These are phyloP conservation scores for Aspergillus japonicus DNA, from an alignment of 2,329 filamentous ascomycete species.

Conservation along the genomic window DNA sequence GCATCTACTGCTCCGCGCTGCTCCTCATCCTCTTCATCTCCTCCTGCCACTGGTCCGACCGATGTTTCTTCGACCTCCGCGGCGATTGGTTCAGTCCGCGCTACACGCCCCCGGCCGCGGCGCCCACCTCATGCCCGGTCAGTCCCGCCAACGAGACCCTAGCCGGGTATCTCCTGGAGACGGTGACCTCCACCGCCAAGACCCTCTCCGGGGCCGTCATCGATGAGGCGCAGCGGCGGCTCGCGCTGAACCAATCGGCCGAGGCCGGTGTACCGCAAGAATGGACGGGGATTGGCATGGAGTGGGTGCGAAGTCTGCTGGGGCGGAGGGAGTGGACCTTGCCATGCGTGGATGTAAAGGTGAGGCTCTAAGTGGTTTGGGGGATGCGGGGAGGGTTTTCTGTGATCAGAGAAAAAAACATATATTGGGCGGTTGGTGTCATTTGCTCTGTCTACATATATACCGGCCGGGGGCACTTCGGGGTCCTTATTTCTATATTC, in stretches of 20 bases:
- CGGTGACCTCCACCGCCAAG: conserved; percentile 68
- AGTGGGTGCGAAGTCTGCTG: conserved; percentile 80
- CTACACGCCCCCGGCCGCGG: conserved; percentile 39
- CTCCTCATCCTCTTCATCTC: conserved; percentile 93
- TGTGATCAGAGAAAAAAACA: not conserved
- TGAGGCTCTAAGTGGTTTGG: conserved; percentile 60
- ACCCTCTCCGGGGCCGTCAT: conserved; percentile 66
- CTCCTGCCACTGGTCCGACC: conserved; percentile 84
- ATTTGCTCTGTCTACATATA: not conserved
- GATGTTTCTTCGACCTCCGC: conserved; percentile 88
- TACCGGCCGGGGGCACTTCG: not conserved
- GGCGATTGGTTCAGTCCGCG: conserved; percentile 94
- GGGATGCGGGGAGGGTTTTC: not conserved
- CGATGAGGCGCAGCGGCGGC: conserved; percentile 55
- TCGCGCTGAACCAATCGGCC: conserved; percentile 22
- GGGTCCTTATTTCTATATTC: not conserved
- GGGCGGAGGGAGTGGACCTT: conserved; percentile 86
- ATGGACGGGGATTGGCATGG: conserved; percentile 75
- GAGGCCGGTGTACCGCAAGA: conserved; percentile 42
- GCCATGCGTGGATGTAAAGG: conserved; percentile 84
- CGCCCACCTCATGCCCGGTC: conserved; percentile 2
- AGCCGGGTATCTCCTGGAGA: conserved; percentile 41
- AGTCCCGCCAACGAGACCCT: conserved; percentile 34
- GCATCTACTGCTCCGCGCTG: conserved; percentile 95
- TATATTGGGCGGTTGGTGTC: not conserved